phyloP scores from a whole-genome alignment of 2,329 filamentous ascomycete species.

The Ceratocystiopsis sp. region DNA sequence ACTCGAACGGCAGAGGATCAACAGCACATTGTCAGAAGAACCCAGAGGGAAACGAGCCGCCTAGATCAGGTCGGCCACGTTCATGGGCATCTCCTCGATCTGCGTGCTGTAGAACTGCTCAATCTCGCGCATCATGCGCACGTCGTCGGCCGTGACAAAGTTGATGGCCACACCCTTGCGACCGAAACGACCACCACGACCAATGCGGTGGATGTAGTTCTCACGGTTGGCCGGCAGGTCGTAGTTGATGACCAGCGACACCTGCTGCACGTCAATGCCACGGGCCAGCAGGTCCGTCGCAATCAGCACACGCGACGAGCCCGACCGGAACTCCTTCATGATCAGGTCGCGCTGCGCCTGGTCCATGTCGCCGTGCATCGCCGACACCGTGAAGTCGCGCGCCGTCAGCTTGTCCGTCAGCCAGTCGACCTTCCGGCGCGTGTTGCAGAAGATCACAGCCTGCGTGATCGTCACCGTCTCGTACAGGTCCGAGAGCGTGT shows the following conservation, averaged over 20 bases:
- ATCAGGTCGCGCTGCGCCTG: conserved; percentile 95
- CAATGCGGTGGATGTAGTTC: conserved; percentile 99
- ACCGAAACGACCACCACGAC: conserved; percentile 98
- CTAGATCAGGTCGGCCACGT: conserved; percentile 63
- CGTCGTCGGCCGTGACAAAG: conserved; percentile 98
- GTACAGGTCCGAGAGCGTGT: conserved; percentile 96
- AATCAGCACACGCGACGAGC: conserved; percentile 95
- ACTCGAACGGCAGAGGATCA: not conserved
- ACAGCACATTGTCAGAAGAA: not conserved
- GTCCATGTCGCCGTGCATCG: conserved; percentile 99
- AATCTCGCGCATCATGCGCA: conserved; percentile 99
- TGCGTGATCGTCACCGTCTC: conserved; percentile 99
- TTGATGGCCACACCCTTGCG: conserved; percentile 99
- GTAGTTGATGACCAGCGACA: conserved; percentile 99
- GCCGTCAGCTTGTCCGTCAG: conserved; percentile 97
- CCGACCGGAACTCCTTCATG: conserved; percentile 99
- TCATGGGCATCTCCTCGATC: conserved; percentile 99
- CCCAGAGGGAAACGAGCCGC: not conserved
- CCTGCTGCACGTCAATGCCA: conserved; percentile 99
- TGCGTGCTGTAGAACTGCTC: conserved; percentile 99
- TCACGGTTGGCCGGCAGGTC: conserved; percentile 96
- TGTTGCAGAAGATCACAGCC: conserved; percentile 99
- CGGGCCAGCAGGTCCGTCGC: conserved; percentile 94
- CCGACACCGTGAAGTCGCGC: conserved; percentile 97
- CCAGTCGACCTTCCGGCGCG: conserved; percentile 99